Evolutionary conservation across 1,139 yeast species (phyloP).

Genomic region (Sugiyamaella sp.): DNA sequence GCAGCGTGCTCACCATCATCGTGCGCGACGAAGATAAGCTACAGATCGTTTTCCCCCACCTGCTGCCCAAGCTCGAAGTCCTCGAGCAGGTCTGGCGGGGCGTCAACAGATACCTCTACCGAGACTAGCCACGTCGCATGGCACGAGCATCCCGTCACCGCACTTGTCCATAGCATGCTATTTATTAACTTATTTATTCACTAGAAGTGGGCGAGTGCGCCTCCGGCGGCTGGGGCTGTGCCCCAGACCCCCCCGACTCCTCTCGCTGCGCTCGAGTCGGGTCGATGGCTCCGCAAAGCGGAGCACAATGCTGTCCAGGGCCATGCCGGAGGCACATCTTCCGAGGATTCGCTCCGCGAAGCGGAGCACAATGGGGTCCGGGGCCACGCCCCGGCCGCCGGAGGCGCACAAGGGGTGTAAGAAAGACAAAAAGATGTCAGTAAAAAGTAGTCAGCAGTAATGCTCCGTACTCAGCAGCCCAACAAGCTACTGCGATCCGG

Average conservation of each 20-base stretch:
- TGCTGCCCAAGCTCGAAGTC: conserved; percentile 33
- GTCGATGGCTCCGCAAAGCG: no score
- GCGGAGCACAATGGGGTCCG: no score
- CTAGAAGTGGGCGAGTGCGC: not conserved
- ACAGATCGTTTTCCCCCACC: conserved; percentile 54
- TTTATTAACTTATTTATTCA: conserved; percentile 12
- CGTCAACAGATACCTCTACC: conserved; percentile 30
- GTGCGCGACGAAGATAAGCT: conserved; percentile 43
- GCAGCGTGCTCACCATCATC: conserved; percentile 55
- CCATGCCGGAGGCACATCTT: no score
- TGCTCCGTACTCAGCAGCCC: conserved; percentile 23
- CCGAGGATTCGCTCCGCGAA: no score
- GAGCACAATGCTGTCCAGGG: no score
- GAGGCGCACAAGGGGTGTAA: not conserved
- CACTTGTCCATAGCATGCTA: not conserved
- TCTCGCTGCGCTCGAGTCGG: no score
- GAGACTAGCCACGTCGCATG: conserved; percentile 2
- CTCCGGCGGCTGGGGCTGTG: no score
- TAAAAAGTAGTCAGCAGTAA: conserved; percentile 33
- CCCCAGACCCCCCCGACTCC: no score
- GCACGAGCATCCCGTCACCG: not conserved
- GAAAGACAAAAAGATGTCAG: conserved; percentile 14
- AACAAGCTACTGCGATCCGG: conserved; percentile 38
- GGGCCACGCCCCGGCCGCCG: not conserved
- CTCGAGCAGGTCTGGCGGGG: conserved; percentile 36